A percentile compares a stretch with the other conserved stretches of the same genome.
Conservation (phyloP, 78 protist genomes). For the Polysphondylium violaceum region DNA sequence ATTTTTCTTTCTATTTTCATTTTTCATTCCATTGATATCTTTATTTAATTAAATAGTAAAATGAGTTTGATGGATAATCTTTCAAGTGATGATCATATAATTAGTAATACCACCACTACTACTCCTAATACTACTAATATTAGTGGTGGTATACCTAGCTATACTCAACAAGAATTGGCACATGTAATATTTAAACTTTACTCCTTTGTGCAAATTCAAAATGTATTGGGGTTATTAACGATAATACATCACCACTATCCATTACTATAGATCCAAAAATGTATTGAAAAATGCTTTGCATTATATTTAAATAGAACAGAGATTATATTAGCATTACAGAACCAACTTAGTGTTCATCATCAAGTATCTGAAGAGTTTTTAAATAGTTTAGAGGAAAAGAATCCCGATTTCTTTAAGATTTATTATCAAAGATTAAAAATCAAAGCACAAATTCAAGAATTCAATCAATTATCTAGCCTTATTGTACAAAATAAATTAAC, state of each 20-base stretch:
- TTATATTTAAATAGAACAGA: conserved; percentile 46
- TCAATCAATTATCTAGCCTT: conserved; percentile 31
- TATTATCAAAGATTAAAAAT: conserved; percentile 55
- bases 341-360: conserved; percentile 53
- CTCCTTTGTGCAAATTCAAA: no score
- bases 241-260: no score
- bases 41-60: no score
- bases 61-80: no score
- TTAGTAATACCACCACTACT: no score
- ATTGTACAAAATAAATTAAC: not conserved
- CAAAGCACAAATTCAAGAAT: conserved; percentile 59
- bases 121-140: no score
- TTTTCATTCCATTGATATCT: not conserved
- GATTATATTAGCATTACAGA: conserved; percentile 57
- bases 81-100: no score
- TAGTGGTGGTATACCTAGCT: no score
- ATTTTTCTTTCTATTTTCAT: not conserved
- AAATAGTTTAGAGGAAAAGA: conserved; percentile 10
- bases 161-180: no score
- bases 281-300: conserved; percentile 53
- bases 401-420: conserved; percentile 61
- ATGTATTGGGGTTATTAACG: no score
- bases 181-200: no score
- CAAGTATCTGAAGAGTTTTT: conserved; percentile 39
- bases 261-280: conserved; percentile 59